phyloP scores from a whole-genome alignment of 2,329 filamentous ascomycete genomes.

The Aureobasidium sp. region DNA sequence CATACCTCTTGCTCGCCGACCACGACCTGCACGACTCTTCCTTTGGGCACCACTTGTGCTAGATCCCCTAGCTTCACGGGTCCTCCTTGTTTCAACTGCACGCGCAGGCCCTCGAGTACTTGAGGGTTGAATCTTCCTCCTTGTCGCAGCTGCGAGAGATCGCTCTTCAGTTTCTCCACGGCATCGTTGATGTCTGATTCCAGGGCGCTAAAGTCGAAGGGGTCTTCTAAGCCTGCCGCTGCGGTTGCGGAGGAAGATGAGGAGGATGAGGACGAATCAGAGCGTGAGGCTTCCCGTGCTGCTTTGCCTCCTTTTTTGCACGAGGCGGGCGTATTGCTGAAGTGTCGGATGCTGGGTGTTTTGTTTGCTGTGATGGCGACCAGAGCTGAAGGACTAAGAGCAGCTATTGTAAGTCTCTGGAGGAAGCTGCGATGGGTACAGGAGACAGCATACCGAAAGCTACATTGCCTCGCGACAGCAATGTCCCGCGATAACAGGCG shows the following conservation, averaged over 20 bases:
- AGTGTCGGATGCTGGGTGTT: conserved; percentile 22
- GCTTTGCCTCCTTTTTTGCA: conserved; percentile 51
- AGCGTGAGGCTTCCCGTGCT: conserved; percentile 32
- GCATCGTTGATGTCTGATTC: conserved; percentile 50
- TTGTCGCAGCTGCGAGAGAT: conserved; percentile 54
- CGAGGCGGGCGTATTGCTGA: conserved; percentile 37
- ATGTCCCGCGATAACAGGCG: not conserved
- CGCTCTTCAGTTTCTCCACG: conserved; percentile 51
- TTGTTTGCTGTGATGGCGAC: not conserved
- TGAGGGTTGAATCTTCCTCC: conserved; percentile 58
- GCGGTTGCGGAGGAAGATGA: conserved; percentile 26
- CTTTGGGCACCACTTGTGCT: conserved; percentile 61
- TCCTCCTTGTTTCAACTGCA: conserved; percentile 46
- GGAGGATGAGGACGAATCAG: conserved; percentile 29
- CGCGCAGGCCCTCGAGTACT: conserved; percentile 53
- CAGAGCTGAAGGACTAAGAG: not conserved
- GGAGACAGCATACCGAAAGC: not conserved
- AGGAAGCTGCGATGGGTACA: not conserved
- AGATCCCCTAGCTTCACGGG: conserved; percentile 51
- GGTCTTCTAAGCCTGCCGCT: conserved; percentile 43
- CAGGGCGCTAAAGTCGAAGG: conserved; percentile 54
- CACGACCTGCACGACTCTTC: conserved; percentile 54
- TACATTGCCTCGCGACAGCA: not conserved
- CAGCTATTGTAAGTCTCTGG: not conserved
- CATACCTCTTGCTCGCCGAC: conserved; percentile 58